Base-by-base conservation (phyloP, 768 basidiomycete genomes). In the Suillus alpinus region DNA sequence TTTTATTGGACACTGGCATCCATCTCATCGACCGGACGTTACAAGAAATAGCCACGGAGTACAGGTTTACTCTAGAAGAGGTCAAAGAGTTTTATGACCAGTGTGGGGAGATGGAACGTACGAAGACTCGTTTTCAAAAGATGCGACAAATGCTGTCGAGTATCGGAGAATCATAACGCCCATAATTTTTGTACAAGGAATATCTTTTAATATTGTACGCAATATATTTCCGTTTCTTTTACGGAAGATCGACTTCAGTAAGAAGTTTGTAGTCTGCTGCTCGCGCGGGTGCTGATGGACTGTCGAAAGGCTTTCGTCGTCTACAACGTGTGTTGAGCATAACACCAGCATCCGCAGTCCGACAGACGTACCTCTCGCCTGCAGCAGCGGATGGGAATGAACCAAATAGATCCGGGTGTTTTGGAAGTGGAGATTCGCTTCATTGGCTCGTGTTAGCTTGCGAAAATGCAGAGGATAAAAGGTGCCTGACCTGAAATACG, bases 341-440 rank as follows among this genome's bases (percentile, higher is more conserved):
- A 16, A 3, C 10, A 26, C 37, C 36, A 37, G 16, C 37, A 55
- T 55, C 6, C 10, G 37, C 10, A 39, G 39, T 16, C 53, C 53
- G 5, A 20, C 47, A 57, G 12, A 78, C 86, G 58, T 66, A 94
- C 93, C 89, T 94, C 78, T 99, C 97, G 40, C 97, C 97, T 18
- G 95, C 96, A 26, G 97, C 97, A 29, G 91, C 86, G 40, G 93
- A 95, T 34, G 97, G 97, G 74, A 98, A 99, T 2, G 94, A 95
- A 1, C 91, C 85, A 76, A 99, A 98, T 61, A 98, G 77, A 69
- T 96, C 94, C 16, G 94, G 92, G 72, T 98, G 95, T 71, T 99
- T 98, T 0, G 97, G 97, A 40, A 92, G 76, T 0, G 97, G 97
- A 0, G 94, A 89, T 76, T 98, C 97, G 5, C 94, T 97, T 63